A percentile compares a stretch with the other conserved stretches of the same genome.
Conservation (phyloP, 2,329 filamentous ascomycete genomes). For the Colletotrichum plurivorum region DNA sequence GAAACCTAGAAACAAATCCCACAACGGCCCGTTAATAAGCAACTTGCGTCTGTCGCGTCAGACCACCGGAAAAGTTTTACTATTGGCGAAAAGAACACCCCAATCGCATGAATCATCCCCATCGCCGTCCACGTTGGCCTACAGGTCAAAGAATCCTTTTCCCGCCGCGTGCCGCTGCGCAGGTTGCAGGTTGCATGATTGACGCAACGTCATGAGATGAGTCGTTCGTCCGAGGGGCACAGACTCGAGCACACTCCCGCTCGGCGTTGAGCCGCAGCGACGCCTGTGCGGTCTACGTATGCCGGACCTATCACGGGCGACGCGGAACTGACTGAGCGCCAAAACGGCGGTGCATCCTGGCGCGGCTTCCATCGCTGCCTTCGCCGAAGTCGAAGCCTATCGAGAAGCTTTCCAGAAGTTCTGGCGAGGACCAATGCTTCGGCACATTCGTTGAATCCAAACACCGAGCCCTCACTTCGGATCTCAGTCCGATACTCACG, state of each 20-base stretch:
- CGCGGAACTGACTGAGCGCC: conserved; percentile 17
- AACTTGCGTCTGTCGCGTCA: neutral
- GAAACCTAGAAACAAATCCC: neutral
- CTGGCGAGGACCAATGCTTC: neutral
- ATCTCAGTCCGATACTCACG: conserved; percentile 59
- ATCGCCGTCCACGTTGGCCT: neutral
- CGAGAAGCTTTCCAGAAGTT: neutral
- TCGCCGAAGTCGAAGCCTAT: neutral
- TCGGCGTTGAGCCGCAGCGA: conserved; percentile 22
- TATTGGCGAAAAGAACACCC: neutral
- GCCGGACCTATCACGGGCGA: neutral
- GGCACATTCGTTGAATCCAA: neutral
- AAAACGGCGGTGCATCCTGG: conserved; percentile 18
- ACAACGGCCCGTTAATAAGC: neutral
- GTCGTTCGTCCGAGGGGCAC: conserved; percentile 26
- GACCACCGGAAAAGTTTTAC: neutral
- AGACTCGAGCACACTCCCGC: neutral
- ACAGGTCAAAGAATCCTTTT: neutral
- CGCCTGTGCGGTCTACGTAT: conserved; percentile 20
- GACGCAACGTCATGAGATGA: conserved; percentile 24
- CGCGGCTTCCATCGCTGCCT: neutral
- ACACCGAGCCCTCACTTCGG: neutral
- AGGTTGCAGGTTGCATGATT: neutral
- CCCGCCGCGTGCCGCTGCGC: neutral
- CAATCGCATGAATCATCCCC: conserved; percentile 8